These are phyloP conservation scores for Trichoderma parareesei DNA, from an alignment of 495 filamentous ascomycete genomes.

Conservation along the genomic window DNA sequence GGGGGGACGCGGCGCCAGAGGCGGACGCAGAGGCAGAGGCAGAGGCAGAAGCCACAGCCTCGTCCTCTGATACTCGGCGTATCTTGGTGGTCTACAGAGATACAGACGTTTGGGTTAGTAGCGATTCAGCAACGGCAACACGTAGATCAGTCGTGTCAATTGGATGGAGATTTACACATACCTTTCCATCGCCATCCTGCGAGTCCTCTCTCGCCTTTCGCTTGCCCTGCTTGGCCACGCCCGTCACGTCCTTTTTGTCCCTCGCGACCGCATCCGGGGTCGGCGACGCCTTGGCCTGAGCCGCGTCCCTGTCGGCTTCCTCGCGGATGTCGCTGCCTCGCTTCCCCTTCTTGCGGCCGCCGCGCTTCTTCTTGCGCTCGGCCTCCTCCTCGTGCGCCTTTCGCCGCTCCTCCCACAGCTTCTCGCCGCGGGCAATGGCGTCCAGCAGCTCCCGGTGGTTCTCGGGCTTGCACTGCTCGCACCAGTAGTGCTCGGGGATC, in stretches of 20 bases:
- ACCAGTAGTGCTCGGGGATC: slow-evolving; percentile 73
- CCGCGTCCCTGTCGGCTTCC: slow-evolving; percentile 23
- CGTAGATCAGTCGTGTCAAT: background rate
- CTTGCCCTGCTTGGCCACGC: slow-evolving; percentile 29
- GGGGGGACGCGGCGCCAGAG: slow-evolving; percentile 20
- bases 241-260: slow-evolving; percentile 22
- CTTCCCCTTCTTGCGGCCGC: slow-evolving; percentile 41
- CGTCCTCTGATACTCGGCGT: slow-evolving; percentile 43
- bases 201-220: slow-evolving; percentile 40
- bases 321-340: slow-evolving; percentile 32
- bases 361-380: slow-evolving; percentile 38
- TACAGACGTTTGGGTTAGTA: slow-evolving; percentile 1
- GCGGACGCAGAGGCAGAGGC: slow-evolving; percentile 27
- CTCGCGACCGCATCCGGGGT: slow-evolving; percentile 26
- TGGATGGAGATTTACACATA: slow-evolving; percentile 14
- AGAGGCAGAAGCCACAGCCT: slow-evolving; percentile 26
- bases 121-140: slow-evolving; percentile 4
- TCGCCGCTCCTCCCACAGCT: slow-evolving; percentile 70
- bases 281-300: slow-evolving; percentile 31
- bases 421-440: slow-evolving; percentile 68
- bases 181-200: slow-evolving; percentile 35
- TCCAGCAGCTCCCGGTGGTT: slow-evolving; percentile 68
- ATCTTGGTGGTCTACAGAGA: slow-evolving; percentile 33
- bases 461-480: slow-evolving; percentile 79
- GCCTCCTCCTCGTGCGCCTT: slow-evolving; percentile 41